Evolutionary conservation across 345 rosid genomes (phyloP).

Genomic region (Xanthoceras sorbifolium): DNA sequence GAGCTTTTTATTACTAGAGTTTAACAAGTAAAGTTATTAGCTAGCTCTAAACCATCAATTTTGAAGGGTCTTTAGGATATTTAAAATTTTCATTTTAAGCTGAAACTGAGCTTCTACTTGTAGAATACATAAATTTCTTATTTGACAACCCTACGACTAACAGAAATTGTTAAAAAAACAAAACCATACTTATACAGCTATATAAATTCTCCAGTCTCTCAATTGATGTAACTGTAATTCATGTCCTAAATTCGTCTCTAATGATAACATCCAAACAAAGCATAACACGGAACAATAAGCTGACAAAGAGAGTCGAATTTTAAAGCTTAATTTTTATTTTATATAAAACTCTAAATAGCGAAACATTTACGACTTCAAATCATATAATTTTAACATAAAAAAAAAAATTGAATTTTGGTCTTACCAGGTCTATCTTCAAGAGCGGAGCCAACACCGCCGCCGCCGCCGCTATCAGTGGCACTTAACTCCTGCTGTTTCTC

Average conservation of each 20-base stretch:
- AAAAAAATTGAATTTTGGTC: background rate
- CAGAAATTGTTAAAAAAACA: background rate
- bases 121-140: background rate
- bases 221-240: background rate
- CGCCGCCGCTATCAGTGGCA: conserved; percentile 14
- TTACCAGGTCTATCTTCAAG: conserved; percentile 75
- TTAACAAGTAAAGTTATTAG: too few relatives aligned
- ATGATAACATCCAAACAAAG: background rate
- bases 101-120: background rate
- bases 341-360: too few relatives aligned
- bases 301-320: background rate
- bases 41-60: too few relatives aligned
- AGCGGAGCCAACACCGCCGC: conserved; percentile 41
- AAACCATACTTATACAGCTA: background rate
- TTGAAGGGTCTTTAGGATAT: background rate
- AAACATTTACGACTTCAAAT: background rate
- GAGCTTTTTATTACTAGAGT: too few relatives aligned
- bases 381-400: too few relatives aligned
- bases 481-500: conserved; percentile 39
- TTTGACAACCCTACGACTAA: too few relatives aligned
- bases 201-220: background rate
- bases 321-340: too few relatives aligned
- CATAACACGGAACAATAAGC: background rate
- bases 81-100: background rate
- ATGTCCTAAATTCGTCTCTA: background rate